A percentile compares a stretch with the other conserved stretches of the same genome.
These are phyloP conservation scores for Perkinsus chesapeaki DNA, from an alignment of 169 alveolate genomes.

Conservation along the genomic window DNA sequence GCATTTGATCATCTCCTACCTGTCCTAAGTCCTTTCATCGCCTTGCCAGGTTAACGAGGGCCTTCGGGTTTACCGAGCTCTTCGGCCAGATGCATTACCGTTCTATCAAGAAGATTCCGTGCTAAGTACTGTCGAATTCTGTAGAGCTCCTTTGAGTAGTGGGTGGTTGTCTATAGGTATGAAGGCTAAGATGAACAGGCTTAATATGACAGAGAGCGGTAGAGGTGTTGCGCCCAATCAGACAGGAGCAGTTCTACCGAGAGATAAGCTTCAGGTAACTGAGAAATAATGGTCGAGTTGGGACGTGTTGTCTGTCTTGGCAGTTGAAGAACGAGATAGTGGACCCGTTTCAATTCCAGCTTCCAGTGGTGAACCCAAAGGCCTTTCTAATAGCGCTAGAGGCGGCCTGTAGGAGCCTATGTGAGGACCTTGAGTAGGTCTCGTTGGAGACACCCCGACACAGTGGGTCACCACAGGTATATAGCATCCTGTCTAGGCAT, in stretches of 20 bases:
- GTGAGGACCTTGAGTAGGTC: constrained; percentile 10
- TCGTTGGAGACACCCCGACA: no score
- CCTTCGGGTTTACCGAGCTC: not conserved
- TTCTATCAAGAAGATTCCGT: not conserved
- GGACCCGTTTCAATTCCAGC: constrained; percentile 9
- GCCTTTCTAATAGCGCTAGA: constrained; percentile 21
- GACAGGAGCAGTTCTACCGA: not conserved
- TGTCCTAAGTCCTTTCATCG: not conserved
- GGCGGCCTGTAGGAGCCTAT: constrained; percentile 1
- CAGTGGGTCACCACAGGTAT: constrained; percentile 7
- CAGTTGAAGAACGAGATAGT: not conserved
- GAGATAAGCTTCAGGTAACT: not conserved
- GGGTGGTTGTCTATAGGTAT: not conserved
- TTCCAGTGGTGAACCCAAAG: constrained; percentile 22
- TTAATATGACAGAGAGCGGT: not conserved
- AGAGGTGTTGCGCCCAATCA: not conserved
- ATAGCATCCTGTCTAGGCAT: constrained; percentile 11
- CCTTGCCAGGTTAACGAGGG: not conserved
- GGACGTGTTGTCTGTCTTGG: not conserved
- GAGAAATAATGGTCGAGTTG: not conserved
- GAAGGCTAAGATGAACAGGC: not conserved
- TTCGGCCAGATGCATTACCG: not conserved
- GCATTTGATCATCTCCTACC: no score
- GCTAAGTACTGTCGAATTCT: not conserved
- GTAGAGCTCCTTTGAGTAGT: not conserved